Percentiles rank a stretch among this genome's conserved stretches.
These are phyloP conservation scores for Exophiala lecanii-corni DNA, from an alignment of 2,329 filamentous ascomycete genomes.

Conservation along the genomic window DNA sequence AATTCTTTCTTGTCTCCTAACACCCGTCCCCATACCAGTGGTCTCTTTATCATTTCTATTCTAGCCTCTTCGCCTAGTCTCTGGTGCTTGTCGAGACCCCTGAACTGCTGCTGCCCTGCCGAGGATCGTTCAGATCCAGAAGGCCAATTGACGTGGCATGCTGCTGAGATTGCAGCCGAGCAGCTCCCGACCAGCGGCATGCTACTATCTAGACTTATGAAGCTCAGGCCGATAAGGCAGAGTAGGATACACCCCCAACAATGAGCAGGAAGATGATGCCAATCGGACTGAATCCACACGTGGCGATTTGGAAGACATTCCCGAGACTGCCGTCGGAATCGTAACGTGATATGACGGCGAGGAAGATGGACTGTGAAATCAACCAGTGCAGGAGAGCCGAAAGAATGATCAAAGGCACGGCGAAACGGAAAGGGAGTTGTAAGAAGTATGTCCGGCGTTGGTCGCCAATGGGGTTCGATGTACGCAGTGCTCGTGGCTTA, in stretches of 20 bases:
- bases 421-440: constrained; percentile 35
- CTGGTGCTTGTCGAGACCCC: background rate
- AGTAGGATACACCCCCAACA: constrained; percentile 12
- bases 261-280: constrained; percentile 15
- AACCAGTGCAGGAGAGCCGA: constrained; percentile 39
- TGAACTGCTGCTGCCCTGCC: background rate
- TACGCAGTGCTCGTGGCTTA: constrained; percentile 33
- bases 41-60: constrained; percentile 1
- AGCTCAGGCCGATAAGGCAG: constrained; percentile 13
- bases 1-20: background rate
- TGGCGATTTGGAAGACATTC: constrained; percentile 4
- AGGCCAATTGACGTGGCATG: constrained; percentile 25
- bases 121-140: background rate
- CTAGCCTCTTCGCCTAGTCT: constrained; percentile 1
- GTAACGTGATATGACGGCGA: constrained; percentile 31
- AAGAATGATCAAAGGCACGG: constrained; percentile 30
- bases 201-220: constrained; percentile 17
- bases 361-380: constrained; percentile 40
- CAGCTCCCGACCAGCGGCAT: constrained; percentile 30
- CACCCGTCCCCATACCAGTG: constrained; percentile 3
- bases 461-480: constrained; percentile 31
- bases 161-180: constrained; percentile 31
- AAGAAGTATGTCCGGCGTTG: constrained; percentile 40
- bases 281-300: constrained; percentile 21
- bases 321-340: background rate